Conservation (phyloP, 2,329 filamentous ascomycete genomes). For the Magnaporthales sp. region DNA sequence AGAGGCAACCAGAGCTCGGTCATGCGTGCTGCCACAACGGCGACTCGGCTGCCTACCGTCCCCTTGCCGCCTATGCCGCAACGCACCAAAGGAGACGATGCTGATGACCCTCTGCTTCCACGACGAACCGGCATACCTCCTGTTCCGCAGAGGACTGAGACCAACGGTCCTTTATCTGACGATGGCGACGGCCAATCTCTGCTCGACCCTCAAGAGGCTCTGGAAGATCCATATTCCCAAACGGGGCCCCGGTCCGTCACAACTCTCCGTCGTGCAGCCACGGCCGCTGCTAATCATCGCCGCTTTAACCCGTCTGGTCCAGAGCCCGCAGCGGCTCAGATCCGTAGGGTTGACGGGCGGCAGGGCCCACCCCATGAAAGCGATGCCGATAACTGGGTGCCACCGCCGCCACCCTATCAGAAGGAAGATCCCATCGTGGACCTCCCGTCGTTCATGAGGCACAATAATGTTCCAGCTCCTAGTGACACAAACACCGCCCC, state of each 20-base stretch:
- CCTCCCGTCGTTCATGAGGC: slow-evolving; percentile 46
- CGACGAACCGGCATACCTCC: slow-evolving; percentile 33
- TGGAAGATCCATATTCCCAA: slow-evolving; percentile 66
- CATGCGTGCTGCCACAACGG: slow-evolving; percentile 39
- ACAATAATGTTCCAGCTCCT: slow-evolving; percentile 19
- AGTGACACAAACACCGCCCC: not conserved
- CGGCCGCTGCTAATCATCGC: slow-evolving; percentile 67
- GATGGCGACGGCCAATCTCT: slow-evolving; percentile 37
- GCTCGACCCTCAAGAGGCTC: slow-evolving; percentile 48
- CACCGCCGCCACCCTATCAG: slow-evolving; percentile 74
- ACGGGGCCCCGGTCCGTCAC: slow-evolving; percentile 61
- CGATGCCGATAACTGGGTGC: slow-evolving; percentile 82
- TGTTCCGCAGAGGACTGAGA: not conserved
- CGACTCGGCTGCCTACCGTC: slow-evolving; percentile 20
- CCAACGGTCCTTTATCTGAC: slow-evolving; percentile 14
- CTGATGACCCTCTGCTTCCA: slow-evolving; percentile 45
- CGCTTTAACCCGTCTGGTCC: slow-evolving; percentile 52
- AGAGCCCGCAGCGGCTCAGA: slow-evolving; percentile 46
- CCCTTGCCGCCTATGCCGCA: slow-evolving; percentile 5
- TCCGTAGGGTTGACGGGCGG: slow-evolving; percentile 60
- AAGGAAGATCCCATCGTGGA: slow-evolving; percentile 49
- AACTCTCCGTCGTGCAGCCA: slow-evolving; percentile 63
- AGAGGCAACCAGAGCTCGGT: slow-evolving; percentile 38
- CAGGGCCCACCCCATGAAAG: slow-evolving; percentile 75
- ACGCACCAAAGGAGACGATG: slow-evolving; percentile 20